Evolutionary conservation across 1,284 basidiomycete species (phyloP), one percentile per base, ranked within the genome.

Genomic region (Malassezia furfur): DNA sequence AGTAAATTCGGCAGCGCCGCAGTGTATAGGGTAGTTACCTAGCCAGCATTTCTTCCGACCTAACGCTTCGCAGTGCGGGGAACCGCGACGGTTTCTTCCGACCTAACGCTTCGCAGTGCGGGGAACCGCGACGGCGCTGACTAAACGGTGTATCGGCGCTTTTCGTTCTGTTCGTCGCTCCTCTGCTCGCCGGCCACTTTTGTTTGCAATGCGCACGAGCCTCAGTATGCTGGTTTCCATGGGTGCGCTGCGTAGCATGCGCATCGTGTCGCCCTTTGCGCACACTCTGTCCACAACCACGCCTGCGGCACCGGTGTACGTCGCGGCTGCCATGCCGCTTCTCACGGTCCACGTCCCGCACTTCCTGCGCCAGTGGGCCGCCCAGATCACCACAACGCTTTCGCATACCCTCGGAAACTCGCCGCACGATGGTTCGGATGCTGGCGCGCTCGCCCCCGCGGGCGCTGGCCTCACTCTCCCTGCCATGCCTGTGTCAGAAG

Each of bases 1-100:
- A 70, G 60, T 66, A 52, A 55, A 28, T 28, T 28, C 25, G 25
- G 25, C 25, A 28, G 25, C 25, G 25, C 25, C 25, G 25, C 25
- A 28, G 25, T 28, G 43, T 45, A 45, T 45, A 45, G 43, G 43
- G 36, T n/a, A 37, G n/a, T 37, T 37, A 37, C 36, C 36, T 37
- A 19, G 35, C 34, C 15, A 8, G 38, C 17, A 21, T 19, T 47
- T 15, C 36, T 17, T 37, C 36, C 36, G 9, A 14, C 14, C 11
- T 5, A 8, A 10, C 32, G 41, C 22, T 15, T 28, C 2, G 28
- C 10, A 37, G 7, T 37, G 15, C n/a, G 36, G 32, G 14, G 32
- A 37, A 17, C 15, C 3, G 2, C 3, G 10, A 3, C 3, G 2
- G n/a, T 19, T 47, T 15, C 36, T 17, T 37, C 36, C 36, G 9